phyloP scores from a whole-genome alignment of 352 stramenopile species.

The Ophiocytium majus region DNA sequence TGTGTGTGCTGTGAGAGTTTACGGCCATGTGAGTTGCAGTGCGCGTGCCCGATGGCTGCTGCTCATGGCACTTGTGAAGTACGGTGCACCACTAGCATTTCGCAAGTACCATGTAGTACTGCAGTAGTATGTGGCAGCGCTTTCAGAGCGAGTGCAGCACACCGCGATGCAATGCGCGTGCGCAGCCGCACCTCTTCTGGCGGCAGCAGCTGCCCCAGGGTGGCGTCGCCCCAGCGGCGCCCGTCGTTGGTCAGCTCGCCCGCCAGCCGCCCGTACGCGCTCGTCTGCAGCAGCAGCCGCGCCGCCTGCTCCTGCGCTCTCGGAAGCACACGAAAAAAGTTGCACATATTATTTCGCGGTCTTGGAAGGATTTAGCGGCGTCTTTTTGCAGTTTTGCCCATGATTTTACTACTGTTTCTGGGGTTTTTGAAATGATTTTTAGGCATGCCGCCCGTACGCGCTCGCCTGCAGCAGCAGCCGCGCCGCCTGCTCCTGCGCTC shows the following conservation, averaged over 20 bases:
- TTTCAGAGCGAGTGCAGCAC: too few species aligned
- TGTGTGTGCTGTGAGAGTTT: too few species aligned
- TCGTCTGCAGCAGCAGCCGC: not conserved
- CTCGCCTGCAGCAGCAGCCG: not conserved
- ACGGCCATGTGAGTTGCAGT: too few species aligned
- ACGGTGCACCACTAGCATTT: too few species aligned
- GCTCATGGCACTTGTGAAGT: too few species aligned
- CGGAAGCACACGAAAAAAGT: not conserved
- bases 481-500: slow-evolving; percentile 9
- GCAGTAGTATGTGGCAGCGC: too few species aligned
- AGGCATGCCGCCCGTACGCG: not conserved
- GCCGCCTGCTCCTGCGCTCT: slow-evolving; percentile 4
- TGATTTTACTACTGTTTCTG: too few species aligned
- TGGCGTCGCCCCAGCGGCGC: not conserved
- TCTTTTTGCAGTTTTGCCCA: not conserved
- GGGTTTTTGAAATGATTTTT: not conserved
- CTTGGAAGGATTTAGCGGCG: not conserved
- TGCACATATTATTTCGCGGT: not conserved
- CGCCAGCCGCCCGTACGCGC: not conserved
- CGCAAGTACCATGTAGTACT: too few species aligned
- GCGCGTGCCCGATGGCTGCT: too few species aligned
- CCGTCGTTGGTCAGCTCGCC: not conserved
- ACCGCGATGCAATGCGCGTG: too few species aligned
- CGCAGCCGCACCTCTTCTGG: not conserved
- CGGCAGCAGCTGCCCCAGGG: not conserved